phyloP scores from a whole-genome alignment of 805 yeast species.

The Saturnispora besseyi region DNA sequence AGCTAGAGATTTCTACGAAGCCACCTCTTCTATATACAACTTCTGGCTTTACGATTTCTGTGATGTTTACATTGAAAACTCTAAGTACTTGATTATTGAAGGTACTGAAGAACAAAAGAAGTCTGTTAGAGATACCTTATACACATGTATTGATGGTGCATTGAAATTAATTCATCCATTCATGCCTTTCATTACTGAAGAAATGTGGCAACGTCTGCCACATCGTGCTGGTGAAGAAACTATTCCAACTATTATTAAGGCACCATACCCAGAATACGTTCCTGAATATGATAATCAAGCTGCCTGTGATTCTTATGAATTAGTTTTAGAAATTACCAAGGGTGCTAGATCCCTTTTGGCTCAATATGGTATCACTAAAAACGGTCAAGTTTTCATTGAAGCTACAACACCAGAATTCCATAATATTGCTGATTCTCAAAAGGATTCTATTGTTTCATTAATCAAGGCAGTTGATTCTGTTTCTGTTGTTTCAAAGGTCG shows the following conservation, averaged over 20 bases:
- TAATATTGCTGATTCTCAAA: constrained; percentile 57
- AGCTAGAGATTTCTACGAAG: constrained; percentile 77
- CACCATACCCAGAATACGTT: constrained; percentile 65
- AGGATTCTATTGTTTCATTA: constrained; percentile 79
- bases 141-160: constrained; percentile 88
- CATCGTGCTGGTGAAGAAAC: constrained; percentile 66
- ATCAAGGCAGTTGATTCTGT: constrained; percentile 83
- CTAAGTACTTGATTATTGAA: constrained; percentile 84
- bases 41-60: constrained; percentile 93
- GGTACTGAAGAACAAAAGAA: constrained; percentile 78
- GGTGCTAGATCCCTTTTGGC: constrained; percentile 86
- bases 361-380: constrained; percentile 81
- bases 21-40: constrained; percentile 81
- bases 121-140: constrained; percentile 90
- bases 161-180: constrained; percentile 91
- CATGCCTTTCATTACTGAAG: constrained; percentile 97
- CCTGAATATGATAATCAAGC: constrained; percentile 51
- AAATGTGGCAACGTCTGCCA: constrained; percentile 98
- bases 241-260: constrained; percentile 58
- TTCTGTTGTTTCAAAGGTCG: constrained; percentile 45
- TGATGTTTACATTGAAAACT: constrained; percentile 97
- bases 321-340: constrained; percentile 78
- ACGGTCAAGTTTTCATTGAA: constrained; percentile 80
- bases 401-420: constrained; percentile 40
- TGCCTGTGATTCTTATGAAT: constrained; percentile 70